Evolutionary conservation across 495 filamentous ascomycete species (phyloP).

Genomic region (Clavariopsis aquatica): DNA sequence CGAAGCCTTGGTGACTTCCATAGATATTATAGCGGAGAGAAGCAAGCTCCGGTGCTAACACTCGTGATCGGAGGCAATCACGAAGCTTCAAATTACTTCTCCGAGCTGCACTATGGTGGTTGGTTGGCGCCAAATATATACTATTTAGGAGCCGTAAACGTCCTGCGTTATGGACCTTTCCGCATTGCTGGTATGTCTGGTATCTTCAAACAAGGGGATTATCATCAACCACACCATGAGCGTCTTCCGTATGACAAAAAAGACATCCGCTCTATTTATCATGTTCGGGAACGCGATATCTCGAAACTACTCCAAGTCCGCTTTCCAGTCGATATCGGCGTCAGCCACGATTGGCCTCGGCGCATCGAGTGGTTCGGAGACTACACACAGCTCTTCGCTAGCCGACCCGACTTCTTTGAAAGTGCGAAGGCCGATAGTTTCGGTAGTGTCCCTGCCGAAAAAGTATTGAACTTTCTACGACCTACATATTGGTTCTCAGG

Average conservation of each 20-base stretch:
- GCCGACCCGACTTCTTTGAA: constrained; percentile 67
- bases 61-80: constrained; percentile 93
- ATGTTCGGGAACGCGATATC: constrained; percentile 81
- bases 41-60: constrained; percentile 78
- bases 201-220: constrained; percentile 86
- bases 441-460: constrained; percentile 72
- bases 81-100: constrained; percentile 80
- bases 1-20: constrained; percentile 84
- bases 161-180: constrained; percentile 74
- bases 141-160: constrained; percentile 86
- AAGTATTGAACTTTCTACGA: constrained; percentile 74
- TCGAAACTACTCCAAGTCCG: constrained; percentile 82
- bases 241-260: constrained; percentile 72
- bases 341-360: constrained; percentile 93
- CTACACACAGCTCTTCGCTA: constrained; percentile 57
- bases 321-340: constrained; percentile 81
- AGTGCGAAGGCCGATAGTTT: constrained; percentile 72
- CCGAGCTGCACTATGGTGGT: constrained; percentile 89
- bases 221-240: constrained; percentile 75
- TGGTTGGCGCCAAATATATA: constrained; percentile 97
- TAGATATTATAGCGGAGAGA: constrained; percentile 78
- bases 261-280: constrained; percentile 77
- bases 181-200: constrained; percentile 85
- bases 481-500: constrained; percentile 91
- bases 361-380: constrained; percentile 75